These are phyloP conservation scores for Populus simonii DNA, from an alignment of 345 rosid genomes.

Conservation along the genomic window DNA sequence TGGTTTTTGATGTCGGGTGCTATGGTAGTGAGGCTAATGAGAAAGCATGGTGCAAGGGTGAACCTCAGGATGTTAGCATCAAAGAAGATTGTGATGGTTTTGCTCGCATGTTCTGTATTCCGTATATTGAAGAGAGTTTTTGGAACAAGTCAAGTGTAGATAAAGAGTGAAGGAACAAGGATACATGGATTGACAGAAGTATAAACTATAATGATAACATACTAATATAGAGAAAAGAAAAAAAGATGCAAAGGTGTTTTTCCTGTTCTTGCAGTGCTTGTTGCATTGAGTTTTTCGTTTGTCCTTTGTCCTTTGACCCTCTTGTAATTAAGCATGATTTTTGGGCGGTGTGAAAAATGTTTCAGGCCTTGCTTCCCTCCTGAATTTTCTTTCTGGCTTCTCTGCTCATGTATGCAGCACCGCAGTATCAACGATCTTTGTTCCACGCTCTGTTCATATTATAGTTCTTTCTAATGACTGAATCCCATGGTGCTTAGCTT, in stretches of 20 bases:
- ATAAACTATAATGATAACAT: background rate
- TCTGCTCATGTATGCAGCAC: background rate
- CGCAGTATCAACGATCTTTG: too few relatives aligned
- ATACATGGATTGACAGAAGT: background rate
- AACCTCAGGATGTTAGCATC: constrained; percentile 81
- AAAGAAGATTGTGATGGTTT: constrained; percentile 58
- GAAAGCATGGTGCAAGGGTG: constrained; percentile 54
- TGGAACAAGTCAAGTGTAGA: constrained; percentile 20
- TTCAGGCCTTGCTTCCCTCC: background rate
- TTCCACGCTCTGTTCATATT: too few relatives aligned
- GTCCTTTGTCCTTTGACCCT: background rate
- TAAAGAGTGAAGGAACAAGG: constrained; percentile 1
- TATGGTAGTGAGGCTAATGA: constrained; percentile 46
- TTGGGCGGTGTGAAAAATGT: background rate
- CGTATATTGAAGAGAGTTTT: constrained; percentile 41
- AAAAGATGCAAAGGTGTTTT: too few relatives aligned
- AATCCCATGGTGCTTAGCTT: too few relatives aligned
- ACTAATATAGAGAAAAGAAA: background rate
- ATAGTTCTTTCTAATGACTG: too few relatives aligned
- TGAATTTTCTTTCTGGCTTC: background rate
- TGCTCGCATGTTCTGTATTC: constrained; percentile 42
- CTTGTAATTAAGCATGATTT: constrained; percentile 5
- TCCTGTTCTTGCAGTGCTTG: background rate
- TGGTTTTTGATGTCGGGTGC: constrained; percentile 49
- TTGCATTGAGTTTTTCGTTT: background rate